Evolutionary conservation across 805 yeast species (phyloP).

Genomic region (Suhomyces vadensis): DNA sequence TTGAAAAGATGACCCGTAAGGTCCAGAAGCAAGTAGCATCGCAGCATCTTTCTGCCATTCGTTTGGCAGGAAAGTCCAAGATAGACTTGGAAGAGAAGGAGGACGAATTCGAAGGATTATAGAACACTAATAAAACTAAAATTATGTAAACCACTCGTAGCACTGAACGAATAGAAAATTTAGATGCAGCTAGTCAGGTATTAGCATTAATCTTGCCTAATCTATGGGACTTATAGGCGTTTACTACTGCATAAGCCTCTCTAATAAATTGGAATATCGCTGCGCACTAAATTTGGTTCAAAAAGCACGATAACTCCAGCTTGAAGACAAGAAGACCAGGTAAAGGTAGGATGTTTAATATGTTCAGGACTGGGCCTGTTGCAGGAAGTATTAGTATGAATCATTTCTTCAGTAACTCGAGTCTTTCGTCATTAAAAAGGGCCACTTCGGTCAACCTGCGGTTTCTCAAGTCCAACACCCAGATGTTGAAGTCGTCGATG

Average conservation of each 20-base stretch:
- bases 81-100: conserved; percentile 63
- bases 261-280: too few relatives aligned
- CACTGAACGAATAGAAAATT: too few relatives aligned
- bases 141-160: too few relatives aligned
- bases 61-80: conserved; percentile 72
- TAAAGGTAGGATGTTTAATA: background rate
- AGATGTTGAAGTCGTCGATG: conserved; percentile 16
- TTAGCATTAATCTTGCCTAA: too few relatives aligned
- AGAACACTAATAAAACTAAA: too few relatives aligned
- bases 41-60: conserved; percentile 67
- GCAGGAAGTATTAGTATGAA: background rate
- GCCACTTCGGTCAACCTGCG: background rate
- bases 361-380: background rate
- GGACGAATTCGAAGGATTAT: conserved; percentile 23
- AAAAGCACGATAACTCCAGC: too few relatives aligned
- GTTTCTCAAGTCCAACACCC: conserved; percentile 12
- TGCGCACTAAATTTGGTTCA: too few relatives aligned
- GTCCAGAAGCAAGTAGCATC: conserved; percentile 80
- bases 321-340: too few relatives aligned
- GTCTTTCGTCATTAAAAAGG: background rate
- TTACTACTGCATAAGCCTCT: too few relatives aligned
- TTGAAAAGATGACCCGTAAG: conserved; percentile 84
- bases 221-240: too few relatives aligned
- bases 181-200: too few relatives aligned
- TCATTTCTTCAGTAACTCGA: conserved; percentile 7